Conservation (phyloP, 805 yeast genomes). For the Barnettozyma sp. region DNA sequence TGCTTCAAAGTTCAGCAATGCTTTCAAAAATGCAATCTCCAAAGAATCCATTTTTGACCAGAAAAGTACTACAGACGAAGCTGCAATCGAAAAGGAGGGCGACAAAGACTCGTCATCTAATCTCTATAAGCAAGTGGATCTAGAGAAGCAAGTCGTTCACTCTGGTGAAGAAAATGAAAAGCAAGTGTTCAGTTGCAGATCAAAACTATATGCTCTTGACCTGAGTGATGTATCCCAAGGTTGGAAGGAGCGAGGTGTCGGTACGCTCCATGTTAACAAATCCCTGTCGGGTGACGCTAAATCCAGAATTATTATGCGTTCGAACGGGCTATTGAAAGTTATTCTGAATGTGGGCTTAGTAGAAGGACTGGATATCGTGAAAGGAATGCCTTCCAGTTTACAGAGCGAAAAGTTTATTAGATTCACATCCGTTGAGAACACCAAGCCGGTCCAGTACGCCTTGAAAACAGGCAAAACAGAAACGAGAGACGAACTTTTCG, state of each 20-base stretch:
- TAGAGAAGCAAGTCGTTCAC: constrained; percentile 50
- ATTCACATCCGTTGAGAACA: constrained; percentile 56
- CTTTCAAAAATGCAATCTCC: constrained; percentile 44
- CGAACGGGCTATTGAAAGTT: constrained; percentile 78
- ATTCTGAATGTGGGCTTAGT: constrained; percentile 69
- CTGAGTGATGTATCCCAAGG: constrained; percentile 61
- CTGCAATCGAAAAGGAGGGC: constrained; percentile 14
- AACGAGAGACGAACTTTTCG: constrained; percentile 51
- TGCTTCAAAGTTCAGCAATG: constrained; percentile 42
- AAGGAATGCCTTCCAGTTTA: constrained; percentile 84
- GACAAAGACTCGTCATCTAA: constrained; percentile 15
- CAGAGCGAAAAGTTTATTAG: constrained; percentile 80
- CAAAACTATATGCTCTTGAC: constrained; percentile 73
- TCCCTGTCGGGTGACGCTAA: constrained; percentile 25
- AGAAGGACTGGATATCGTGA: constrained; percentile 52
- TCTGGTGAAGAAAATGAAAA: constrained; percentile 92
- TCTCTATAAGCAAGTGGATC: constrained; percentile 50
- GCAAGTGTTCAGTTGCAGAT: constrained; percentile 58
- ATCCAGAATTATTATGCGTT: constrained; percentile 81
- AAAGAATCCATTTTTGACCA: constrained; percentile 55
- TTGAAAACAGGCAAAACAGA: constrained; percentile 61
- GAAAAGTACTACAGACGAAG: constrained; percentile 18
- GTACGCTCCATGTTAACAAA: constrained; percentile 73
- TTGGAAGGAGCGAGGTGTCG: constrained; percentile 96
- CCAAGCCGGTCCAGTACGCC: constrained; percentile 76